Base-by-base conservation (phyloP, 1,139 yeast genomes). In the Hyphopichia buzzinii region DNA sequence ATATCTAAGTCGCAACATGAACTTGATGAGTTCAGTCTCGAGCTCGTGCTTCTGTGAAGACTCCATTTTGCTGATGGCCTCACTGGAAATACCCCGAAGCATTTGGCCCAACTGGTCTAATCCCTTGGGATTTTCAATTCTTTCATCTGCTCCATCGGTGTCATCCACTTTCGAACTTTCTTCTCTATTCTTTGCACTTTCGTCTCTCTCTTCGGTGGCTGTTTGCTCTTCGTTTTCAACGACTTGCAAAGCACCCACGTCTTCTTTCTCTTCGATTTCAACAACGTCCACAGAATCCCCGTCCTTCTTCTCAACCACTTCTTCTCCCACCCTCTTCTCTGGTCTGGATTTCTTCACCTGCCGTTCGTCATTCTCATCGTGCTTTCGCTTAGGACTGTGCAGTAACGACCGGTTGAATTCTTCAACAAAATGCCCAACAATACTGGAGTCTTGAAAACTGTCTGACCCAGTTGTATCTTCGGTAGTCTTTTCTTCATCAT, bases 1-100 rank as follows among this genome's bases (percentile, higher is more conserved):
- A 10, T 6, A 19, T 33, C 69, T 54, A 50, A 66, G 52, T 25
- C 61, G 56, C 24, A 64, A 44, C 60, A 67, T 62, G 34, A 67
- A 56, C 31, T 49, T 39, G 47, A 67, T 49, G 38, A 67, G 43
- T 25, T 53, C 47, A 1, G 70, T 57, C 41, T 68, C 73, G 37
- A 67, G 43, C 4, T 54, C 47, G 37, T 49, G 52, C 34, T 43
- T 50, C 22, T 63, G 55, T 4, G 41, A 35, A 3, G 26, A 31
- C 12, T 53, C 35, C 42, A 66, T 35, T 3, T 28, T 16, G 7
- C 45, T 39, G 11, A 64, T 37, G 4, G 53, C 59, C 1, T 47
- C 42, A 26, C 50, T n/a, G n/a, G n/a, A n/a, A n/a, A n/a, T n/a
- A n/a, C n/a, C 24, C 39, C 28, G 13, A 26, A 17, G 11, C 28